Conservation (phyloP, 139 green algal genomes). For the Volvox reticuliferus region DNA sequence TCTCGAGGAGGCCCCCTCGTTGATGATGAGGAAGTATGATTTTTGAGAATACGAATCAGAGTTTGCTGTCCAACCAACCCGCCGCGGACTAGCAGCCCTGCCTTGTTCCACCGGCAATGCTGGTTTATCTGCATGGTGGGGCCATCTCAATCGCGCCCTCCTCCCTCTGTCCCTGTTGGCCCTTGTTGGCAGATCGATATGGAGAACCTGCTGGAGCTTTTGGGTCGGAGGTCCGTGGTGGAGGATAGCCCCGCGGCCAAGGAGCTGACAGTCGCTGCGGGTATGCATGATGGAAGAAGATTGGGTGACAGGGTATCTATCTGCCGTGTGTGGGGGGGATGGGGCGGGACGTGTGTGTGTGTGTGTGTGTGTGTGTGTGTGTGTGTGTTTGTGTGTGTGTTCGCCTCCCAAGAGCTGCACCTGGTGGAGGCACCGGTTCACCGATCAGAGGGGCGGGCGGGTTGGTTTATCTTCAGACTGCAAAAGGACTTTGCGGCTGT, state of each 20-base stretch:
- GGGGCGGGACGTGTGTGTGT: background rate
- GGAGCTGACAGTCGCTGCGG: constrained; percentile 58
- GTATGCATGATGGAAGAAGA: background rate
- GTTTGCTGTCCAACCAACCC: too few species aligned
- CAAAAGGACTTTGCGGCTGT: too few species aligned
- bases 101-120: too few species aligned
- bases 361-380: background rate
- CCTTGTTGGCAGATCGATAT: constrained; percentile 77
- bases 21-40: too few species aligned
- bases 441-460: too few species aligned
- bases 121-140: too few species aligned
- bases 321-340: background rate
- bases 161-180: background rate
- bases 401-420: too few species aligned
- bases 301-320: background rate
- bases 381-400: background rate
- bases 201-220: constrained; percentile 85
- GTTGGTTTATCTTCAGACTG: too few species aligned
- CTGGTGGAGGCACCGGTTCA: too few species aligned
- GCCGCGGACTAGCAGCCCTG: too few species aligned
- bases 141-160: background rate
- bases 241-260: constrained; percentile 72
- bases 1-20: too few species aligned
- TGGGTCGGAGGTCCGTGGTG: constrained; percentile 62
- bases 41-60: too few species aligned